Percentiles rank a stretch among this genome's conserved stretches.
phyloP scores from a whole-genome alignment of 805 yeast genomes.

The Wickerhamomyces rabaulensis region DNA sequence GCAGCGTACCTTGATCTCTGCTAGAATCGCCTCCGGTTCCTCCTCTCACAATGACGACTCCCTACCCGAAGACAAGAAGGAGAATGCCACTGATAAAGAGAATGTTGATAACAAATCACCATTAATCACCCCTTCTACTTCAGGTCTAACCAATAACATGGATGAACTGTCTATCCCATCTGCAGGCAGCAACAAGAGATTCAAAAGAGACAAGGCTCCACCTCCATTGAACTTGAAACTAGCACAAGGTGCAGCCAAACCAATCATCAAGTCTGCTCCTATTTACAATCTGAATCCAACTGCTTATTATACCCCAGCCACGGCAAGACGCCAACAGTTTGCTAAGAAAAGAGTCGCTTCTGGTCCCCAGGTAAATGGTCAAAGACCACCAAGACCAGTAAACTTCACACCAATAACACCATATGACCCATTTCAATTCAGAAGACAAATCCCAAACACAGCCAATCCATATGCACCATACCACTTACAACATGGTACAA shows the following conservation, averaged over 20 bases:
- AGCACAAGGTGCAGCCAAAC: constrained; percentile 14
- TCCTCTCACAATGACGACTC: background rate
- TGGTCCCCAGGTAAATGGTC: background rate
- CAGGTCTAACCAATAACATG: constrained; percentile 13
- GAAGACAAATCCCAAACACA: constrained; percentile 8
- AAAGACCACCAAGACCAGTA: background rate
- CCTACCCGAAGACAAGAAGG: background rate
- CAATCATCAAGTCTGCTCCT: constrained; percentile 29
- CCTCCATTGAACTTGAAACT: constrained; percentile 24
- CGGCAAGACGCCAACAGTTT: constrained; percentile 11
- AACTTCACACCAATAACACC: constrained; percentile 11
- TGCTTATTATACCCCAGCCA: constrained; percentile 12
- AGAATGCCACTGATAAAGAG: background rate
- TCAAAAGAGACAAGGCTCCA: constrained; percentile 26
- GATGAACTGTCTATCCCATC: constrained; percentile 19
- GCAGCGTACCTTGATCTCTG: constrained; percentile 24
- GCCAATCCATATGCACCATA: constrained; percentile 9
- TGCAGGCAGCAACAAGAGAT: constrained; percentile 15
- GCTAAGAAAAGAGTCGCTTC: constrained; percentile 5
- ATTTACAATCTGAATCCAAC: constrained; percentile 16
- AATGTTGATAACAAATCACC: background rate
- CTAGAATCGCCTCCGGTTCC: constrained; percentile 12
- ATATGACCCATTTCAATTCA: constrained; percentile 5
- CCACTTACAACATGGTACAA: background rate
- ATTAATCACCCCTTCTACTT: constrained; percentile 8